phyloP scores from a whole-genome alignment of 495 filamentous ascomycete genomes.

The Gamarada debralockiae region DNA sequence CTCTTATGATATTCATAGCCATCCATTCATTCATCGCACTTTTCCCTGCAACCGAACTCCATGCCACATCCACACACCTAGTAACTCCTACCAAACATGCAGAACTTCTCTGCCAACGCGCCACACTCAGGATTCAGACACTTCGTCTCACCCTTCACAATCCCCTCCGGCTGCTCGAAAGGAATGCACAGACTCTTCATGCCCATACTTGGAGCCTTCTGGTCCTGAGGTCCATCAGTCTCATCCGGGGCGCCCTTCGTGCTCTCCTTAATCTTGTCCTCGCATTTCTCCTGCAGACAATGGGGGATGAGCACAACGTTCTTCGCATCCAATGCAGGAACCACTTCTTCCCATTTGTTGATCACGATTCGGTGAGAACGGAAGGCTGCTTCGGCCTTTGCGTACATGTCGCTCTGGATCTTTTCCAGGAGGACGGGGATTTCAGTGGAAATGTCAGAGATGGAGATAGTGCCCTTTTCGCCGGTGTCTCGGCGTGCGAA shows the following conservation, averaged over 20 bases:
- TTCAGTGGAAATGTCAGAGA: constrained; percentile 63
- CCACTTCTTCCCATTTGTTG: constrained; percentile 85
- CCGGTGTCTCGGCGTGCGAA: constrained; percentile 86
- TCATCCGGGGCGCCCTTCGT: constrained; percentile 70
- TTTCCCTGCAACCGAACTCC: not conserved
- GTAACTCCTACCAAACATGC: constrained; percentile 77
- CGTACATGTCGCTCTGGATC: constrained; percentile 85
- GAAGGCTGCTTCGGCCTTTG: constrained; percentile 74
- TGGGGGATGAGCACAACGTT: constrained; percentile 86
- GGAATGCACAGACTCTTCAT: constrained; percentile 98
- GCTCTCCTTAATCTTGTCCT: constrained; percentile 90
- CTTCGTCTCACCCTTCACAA: constrained; percentile 77
- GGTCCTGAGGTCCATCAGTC: constrained; percentile 65
- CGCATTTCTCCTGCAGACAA: constrained; percentile 77
- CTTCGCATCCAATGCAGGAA: constrained; percentile 83
- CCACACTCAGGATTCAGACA: constrained; percentile 85
- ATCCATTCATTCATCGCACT: constrained; percentile 5
- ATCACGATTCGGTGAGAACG: constrained; percentile 72
- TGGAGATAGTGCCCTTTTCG: constrained; percentile 68
- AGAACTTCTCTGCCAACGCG: constrained; percentile 70
- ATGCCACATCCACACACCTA: constrained; percentile 24
- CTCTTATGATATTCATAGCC: not conserved
- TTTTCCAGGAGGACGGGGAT: constrained; percentile 79
- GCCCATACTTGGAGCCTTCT: constrained; percentile 87
- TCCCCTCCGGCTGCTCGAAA: constrained; percentile 85